Evolutionary conservation across 2,329 filamentous ascomycete species (phyloP), one percentile per base, ranked within the genome.

Genomic region (Cytospora piceicola): DNA sequence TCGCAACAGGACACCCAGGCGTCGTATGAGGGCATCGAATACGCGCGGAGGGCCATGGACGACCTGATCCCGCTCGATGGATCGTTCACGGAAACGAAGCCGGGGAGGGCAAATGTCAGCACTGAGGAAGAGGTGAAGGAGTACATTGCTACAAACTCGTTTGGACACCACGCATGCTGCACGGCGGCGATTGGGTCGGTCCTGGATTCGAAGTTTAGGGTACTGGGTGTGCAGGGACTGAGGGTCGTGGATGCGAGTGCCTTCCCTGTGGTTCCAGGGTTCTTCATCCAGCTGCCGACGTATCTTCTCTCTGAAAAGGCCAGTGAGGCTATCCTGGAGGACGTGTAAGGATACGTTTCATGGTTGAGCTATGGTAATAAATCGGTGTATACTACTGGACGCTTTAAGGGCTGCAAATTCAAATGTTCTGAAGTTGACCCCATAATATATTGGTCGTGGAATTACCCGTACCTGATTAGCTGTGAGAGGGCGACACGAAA

Each of bases 181-280:
- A 67, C 65, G 7, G 53, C 65, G 20, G 65, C 64, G 36, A 59
- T 56, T 46, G 64, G 79, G 71, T 83, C 83, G 6, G 84, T 87
- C 4, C 72, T 88, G 61, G 82, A 87, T 71, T 78, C 76, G 0
- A 77, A 80, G 59, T 85, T 86, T 72, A 77, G 79, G 15, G 85
- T 88, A 1, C 76, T 80, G 42, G 84, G 83, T 4, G 81, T 85
- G 0, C 72, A 75, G 4, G 79, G 80, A 0, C 74, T 88, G 59
- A 76, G 85, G 29, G 85, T 87, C 9, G 85, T 88, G 3, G 85
- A 88, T 75, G 85, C 83, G 2, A 81, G 78, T 30, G 77, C 80
- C 1, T 87, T 83, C 67, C 83, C 84, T 1, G 77, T 76, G 46
- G 82, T 75, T 17, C 74, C 75, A 2, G 84, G 84, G 0, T 69